Conservation (phyloP, 768 basidiomycete species). For the Mycena floridula region DNA sequence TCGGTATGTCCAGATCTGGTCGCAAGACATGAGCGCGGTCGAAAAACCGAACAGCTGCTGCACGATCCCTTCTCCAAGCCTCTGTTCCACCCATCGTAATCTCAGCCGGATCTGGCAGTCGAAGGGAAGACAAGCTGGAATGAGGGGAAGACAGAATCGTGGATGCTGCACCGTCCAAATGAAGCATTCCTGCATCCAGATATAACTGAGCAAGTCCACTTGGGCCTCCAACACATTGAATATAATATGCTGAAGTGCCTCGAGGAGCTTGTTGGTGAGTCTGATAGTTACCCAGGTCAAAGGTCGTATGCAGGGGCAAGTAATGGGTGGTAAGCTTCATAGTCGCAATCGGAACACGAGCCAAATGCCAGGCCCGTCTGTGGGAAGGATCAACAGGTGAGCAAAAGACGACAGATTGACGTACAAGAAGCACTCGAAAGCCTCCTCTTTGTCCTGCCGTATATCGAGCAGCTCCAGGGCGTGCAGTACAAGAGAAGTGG, state of each 20-base stretch:
- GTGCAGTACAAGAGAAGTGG: conserved; percentile 70
- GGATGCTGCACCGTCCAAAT: conserved; percentile 76
- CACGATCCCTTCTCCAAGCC: conserved; percentile 71
- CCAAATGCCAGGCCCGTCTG: conserved; percentile 81
- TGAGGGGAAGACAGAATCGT: conserved; percentile 68
- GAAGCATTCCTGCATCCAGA: conserved; percentile 70
- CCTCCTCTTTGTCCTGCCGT: conserved; percentile 66
- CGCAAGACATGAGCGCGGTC: conserved; percentile 58
- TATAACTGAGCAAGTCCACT: conserved; percentile 68
- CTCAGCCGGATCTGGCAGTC: conserved; percentile 50
- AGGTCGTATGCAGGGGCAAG: conserved; percentile 48
- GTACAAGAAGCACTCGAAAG: conserved; percentile 78
- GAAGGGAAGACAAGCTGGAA: conserved; percentile 72
- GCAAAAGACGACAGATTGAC: conserved; percentile 20
- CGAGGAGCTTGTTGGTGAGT: conserved; percentile 33
- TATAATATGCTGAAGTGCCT: conserved; percentile 55
- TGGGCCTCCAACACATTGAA: conserved; percentile 62
- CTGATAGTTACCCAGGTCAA: conserved; percentile 20
- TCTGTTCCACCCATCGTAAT: conserved; percentile 54
- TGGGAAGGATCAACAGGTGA: conserved; percentile 4
- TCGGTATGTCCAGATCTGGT: conserved; percentile 63
- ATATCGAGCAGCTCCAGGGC: conserved; percentile 72
- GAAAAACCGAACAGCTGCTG: conserved; percentile 65
- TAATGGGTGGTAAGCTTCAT: conserved; percentile 76
- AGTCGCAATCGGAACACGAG: conserved; percentile 67